These are phyloP conservation scores for Colletotrichum somersetense DNA, from an alignment of 2,329 filamentous ascomycete species.

Conservation along the genomic window DNA sequence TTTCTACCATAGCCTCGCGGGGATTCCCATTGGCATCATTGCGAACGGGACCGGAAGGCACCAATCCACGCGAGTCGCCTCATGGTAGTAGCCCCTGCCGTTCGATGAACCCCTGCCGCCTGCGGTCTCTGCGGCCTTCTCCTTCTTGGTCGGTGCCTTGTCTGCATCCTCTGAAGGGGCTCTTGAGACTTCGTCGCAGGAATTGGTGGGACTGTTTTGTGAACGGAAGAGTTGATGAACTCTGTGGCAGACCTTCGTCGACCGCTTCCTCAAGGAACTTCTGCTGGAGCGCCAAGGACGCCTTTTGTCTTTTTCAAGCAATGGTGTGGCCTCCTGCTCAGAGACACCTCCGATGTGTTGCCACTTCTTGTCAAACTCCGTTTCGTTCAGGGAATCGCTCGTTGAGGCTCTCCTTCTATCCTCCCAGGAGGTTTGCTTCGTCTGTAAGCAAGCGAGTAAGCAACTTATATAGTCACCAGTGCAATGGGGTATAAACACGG, in stretches of 20 bases:
- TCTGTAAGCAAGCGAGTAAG: neutral
- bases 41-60: conserved; percentile 19
- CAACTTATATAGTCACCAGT: neutral
- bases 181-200: neutral
- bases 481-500: no score
- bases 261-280: neutral
- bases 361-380: neutral
- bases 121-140: neutral
- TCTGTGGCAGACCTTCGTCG: neutral
- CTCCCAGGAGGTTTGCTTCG: neutral
- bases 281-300: neutral
- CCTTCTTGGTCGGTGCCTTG: neutral
- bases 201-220: neutral
- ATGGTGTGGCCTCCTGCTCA: neutral
- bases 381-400: neutral
- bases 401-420: neutral
- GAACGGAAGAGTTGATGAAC: conserved; percentile 7
- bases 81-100: neutral
- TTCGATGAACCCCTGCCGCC: neutral
- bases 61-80: conserved; percentile 16
- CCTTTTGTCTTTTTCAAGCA: conserved; percentile 1
- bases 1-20: neutral
- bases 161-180: neutral
- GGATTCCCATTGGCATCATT: conserved; percentile 21
- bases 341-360: neutral